phyloP scores from a whole-genome alignment of 495 filamentous ascomycete genomes.

The Lasiosphaeriaceae sp. region DNA sequence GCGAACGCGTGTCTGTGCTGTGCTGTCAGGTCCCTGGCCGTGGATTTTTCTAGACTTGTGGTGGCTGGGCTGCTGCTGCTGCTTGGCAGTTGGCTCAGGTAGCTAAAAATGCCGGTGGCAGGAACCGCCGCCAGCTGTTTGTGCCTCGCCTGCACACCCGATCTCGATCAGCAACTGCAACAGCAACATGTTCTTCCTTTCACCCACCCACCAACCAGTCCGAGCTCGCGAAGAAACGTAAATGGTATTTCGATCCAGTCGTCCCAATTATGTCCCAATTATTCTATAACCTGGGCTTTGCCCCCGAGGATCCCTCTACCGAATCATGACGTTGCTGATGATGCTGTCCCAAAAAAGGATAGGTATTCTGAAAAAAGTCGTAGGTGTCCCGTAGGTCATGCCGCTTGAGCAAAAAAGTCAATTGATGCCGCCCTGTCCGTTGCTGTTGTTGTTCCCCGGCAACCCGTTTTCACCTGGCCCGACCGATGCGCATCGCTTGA shows the following conservation, averaged over 20 bases:
- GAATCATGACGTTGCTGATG: too few species aligned
- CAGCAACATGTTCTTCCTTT: too few species aligned
- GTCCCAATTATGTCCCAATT: too few species aligned
- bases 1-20: too few species aligned
- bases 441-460: neutral
- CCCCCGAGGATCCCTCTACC: too few species aligned
- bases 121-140: neutral
- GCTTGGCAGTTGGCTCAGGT: neutral
- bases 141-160: too few species aligned
- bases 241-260: too few species aligned
- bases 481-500: neutral
- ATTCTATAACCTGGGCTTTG: too few species aligned
- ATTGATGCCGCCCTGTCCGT: neutral
- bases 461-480: neutral
- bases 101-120: conserved; percentile 18
- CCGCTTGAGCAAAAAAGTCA: neutral
- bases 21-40: neutral
- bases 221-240: too few species aligned
- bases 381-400: neutral
- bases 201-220: too few species aligned
- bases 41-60: neutral
- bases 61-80: conserved; percentile 14
- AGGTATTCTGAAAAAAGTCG: neutral
- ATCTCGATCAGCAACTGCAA: too few species aligned
- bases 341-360: too few species aligned